Evolutionary conservation across 345 rosid species (phyloP).

Genomic region (Schrenkiella parvula): DNA sequence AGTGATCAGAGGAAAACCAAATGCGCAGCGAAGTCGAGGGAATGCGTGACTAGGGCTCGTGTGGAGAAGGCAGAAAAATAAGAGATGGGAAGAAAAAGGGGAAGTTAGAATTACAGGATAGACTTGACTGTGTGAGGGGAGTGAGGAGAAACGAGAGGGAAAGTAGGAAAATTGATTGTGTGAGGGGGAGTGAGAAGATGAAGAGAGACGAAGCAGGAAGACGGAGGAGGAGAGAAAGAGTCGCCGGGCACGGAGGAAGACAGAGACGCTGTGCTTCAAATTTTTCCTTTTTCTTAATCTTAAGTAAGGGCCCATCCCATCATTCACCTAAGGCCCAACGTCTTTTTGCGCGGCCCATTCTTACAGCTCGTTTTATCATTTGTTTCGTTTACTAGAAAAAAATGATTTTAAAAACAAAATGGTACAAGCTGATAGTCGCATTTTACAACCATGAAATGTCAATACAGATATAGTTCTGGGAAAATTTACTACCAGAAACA

Average conservation of each 20-base stretch:
- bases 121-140: background rate
- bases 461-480: background rate
- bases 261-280: background rate
- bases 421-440: background rate
- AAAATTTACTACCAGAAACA: background rate
- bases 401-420: background rate
- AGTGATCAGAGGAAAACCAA: background rate
- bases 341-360: background rate
- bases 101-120: background rate
- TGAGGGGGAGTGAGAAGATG: too few species aligned
- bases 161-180: too few species aligned
- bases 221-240: background rate
- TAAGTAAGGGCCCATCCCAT: background rate
- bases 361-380: background rate
- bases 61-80: background rate
- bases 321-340: conserved; percentile 1
- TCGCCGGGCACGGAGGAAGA: background rate
- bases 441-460: background rate
- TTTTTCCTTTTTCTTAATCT: background rate
- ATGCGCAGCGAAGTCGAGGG: background rate
- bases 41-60: background rate
- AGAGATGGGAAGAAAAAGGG: background rate
- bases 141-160: background rate
- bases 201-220: background rate
- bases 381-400: background rate